Conservation (phyloP, 202 grass and related monocot genomes). For the Zoysia matrella region DNA sequence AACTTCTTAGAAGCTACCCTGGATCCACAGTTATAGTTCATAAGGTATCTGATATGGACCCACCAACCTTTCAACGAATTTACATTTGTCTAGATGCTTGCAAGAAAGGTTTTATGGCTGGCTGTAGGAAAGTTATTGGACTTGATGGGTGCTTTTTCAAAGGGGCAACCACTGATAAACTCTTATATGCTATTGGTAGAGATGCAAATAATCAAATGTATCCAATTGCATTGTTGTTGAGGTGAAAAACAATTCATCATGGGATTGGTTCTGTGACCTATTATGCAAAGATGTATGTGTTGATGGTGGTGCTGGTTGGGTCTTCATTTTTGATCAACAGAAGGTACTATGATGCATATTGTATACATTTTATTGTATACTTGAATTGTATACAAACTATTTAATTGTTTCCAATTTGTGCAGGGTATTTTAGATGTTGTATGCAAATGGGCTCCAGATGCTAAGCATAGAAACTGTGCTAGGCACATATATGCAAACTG, state of each 20-base stretch:
- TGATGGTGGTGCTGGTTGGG: not conserved
- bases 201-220: not conserved
- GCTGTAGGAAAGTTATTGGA: not conserved
- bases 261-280: not conserved
- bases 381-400: too few species aligned
- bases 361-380: too few species aligned
- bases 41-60: not conserved
- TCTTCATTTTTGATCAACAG: constrained; percentile 6
- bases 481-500: constrained; percentile 1
- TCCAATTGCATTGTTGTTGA: not conserved
- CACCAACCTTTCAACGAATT: not conserved
- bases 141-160: not conserved
- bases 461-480: not conserved
- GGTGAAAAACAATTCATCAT: not conserved
- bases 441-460: too few species aligned
- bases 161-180: not conserved
- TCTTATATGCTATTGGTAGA: constrained; percentile 10
- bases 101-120: constrained; percentile 3
- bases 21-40: not conserved
- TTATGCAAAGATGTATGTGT: not conserved
- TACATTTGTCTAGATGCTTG: constrained; percentile 38
- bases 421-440: too few species aligned
- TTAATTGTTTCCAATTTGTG: too few species aligned
- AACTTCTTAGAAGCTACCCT: too few species aligned
- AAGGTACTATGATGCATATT: not conserved